Conservation (phyloP, 2,329 filamentous ascomycete species). For the Huntiella moniliformis region DNA sequence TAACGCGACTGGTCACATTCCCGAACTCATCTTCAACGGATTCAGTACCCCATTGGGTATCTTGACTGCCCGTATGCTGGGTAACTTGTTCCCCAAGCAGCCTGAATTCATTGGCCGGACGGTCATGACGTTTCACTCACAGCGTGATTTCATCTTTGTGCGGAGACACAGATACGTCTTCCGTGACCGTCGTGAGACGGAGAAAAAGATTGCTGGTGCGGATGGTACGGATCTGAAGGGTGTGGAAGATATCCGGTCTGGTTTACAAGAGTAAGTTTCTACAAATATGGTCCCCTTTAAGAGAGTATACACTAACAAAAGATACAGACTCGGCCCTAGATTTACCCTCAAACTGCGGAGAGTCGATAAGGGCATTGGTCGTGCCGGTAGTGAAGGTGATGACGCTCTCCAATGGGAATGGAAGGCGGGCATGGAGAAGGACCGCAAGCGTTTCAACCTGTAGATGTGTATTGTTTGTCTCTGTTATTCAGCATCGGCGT, state of each 20-base stretch:
- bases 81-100: constrained; percentile 40
- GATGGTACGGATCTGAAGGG: constrained; percentile 74
- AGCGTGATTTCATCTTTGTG: constrained; percentile 91
- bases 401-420: constrained; percentile 85
- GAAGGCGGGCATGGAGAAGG: constrained; percentile 90
- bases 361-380: constrained; percentile 71
- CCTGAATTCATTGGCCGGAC: constrained; percentile 76
- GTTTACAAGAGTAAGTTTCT: constrained; percentile 52
- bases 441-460: constrained; percentile 67
- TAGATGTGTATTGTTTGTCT: constrained; percentile 22
- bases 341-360: constrained; percentile 66
- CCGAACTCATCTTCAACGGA: constrained; percentile 80
- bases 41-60: constrained; percentile 87
- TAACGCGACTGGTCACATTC: constrained; percentile 75
- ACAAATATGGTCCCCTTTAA: not conserved
- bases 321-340: constrained; percentile 40
- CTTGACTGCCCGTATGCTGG: constrained; percentile 68
- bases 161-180: constrained; percentile 83
- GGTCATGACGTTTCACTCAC: constrained; percentile 83
- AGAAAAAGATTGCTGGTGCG: constrained; percentile 66
- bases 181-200: constrained; percentile 66
- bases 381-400: constrained; percentile 47
- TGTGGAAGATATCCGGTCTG: constrained; percentile 68
- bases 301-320: not conserved
- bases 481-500: constrained; percentile 8